Conservation (phyloP, 495 filamentous ascomycete genomes). For the Neurospora sp. region DNA sequence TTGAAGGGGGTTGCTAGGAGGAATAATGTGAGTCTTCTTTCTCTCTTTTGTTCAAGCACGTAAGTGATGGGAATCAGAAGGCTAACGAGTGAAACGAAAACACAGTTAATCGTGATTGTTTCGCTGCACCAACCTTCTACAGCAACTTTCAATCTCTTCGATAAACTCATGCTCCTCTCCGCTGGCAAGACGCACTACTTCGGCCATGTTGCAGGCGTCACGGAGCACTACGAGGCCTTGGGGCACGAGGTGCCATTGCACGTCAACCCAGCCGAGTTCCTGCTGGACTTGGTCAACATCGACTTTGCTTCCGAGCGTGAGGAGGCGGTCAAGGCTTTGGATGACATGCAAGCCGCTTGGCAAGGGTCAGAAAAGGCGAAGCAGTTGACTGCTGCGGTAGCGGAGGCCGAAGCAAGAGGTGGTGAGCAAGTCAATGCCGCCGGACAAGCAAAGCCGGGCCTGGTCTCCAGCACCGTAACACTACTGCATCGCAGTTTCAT, state of each 20-base stretch:
- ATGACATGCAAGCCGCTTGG: conserved; percentile 37
- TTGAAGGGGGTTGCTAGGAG: conserved; percentile 56
- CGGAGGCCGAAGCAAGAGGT: background rate
- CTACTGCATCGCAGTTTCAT: conserved; percentile 65
- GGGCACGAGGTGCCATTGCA: conserved; percentile 52
- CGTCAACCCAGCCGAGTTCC: conserved; percentile 68
- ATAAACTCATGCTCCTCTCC: conserved; percentile 66
- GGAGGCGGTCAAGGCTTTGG: conserved; percentile 26
- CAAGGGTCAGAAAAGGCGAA: conserved; percentile 8
- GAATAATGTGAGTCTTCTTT: conserved; percentile 55
- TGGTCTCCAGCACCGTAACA: conserved; percentile 16
- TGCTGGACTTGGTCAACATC: conserved; percentile 64
- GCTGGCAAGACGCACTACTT: conserved; percentile 59
- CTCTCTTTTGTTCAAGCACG: background rate
- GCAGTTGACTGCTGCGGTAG: conserved; percentile 10
- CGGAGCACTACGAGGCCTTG: conserved; percentile 46
- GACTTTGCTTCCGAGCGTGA: conserved; percentile 49
- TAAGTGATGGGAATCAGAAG: conserved; percentile 19
- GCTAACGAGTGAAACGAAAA: conserved; percentile 38
- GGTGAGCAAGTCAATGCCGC: background rate
- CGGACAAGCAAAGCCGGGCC: conserved; percentile 13
- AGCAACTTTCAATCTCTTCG: conserved; percentile 65
- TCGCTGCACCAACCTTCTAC: conserved; percentile 79
- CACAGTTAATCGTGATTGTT: conserved; percentile 58
- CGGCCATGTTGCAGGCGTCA: conserved; percentile 44